phyloP scores from a whole-genome alignment of 2,329 filamentous ascomycete genomes.

The Diaporthe sp. region DNA sequence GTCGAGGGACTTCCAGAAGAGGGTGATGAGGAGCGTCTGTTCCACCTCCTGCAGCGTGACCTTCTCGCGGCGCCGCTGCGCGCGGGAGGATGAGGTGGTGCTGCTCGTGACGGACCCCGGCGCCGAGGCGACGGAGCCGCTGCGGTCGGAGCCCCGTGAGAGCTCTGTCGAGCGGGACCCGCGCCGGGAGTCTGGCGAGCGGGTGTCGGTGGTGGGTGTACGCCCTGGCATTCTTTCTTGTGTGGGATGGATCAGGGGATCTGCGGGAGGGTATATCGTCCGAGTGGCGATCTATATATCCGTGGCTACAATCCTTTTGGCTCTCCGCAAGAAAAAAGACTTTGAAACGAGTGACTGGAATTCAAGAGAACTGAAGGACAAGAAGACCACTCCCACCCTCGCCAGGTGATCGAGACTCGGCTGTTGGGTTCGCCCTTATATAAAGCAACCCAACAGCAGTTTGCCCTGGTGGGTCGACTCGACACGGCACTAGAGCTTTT shows the following conservation, averaged over 20 bases:
- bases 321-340: neutral
- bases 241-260: neutral
- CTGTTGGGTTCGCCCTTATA: slow-evolving; percentile 4
- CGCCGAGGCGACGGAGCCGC: neutral
- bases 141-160: neutral
- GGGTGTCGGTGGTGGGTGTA: neutral
- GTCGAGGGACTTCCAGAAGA: slow-evolving; percentile 18
- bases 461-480: neutral
- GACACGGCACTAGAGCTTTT: neutral
- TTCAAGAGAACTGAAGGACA: neutral
- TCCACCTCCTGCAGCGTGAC: neutral
- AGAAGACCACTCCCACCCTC: neutral
- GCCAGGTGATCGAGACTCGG: neutral
- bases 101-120: neutral
- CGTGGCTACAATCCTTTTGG: neutral
- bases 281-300: neutral
- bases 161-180: slow-evolving; percentile 5
- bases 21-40: neutral
- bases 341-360: neutral
- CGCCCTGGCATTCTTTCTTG: neutral
- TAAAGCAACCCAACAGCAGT: neutral
- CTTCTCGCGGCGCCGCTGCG: neutral
- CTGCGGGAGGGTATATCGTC: neutral
- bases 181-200: slow-evolving; percentile 20
- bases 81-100: neutral